Base-by-base conservation (phyloP, 2,329 filamentous ascomycete species). In the Neonectria magnoliae region DNA sequence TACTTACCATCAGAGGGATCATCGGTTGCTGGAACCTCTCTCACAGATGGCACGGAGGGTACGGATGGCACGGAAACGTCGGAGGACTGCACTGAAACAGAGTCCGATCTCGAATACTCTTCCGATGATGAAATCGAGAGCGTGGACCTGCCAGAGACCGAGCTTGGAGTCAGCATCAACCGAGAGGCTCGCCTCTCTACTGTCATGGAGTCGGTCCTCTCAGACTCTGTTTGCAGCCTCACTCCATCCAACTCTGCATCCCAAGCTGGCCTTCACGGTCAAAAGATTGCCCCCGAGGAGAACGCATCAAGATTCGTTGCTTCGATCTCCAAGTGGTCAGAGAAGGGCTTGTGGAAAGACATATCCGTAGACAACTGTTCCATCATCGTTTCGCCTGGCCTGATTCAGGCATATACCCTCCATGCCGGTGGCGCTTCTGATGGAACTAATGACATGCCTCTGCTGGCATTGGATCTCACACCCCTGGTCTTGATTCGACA, bases 401-500 rank as follows among this genome's bases (percentile, higher is more conserved):
- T 88, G 20, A 85, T 91, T 57, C 87, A 90, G 71, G 86, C 84
- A 2, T 88, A 84, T 68, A 77, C 83, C 31, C 75, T 83, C 75
- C 71, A 70, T 41, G 65, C 61, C 70, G 77, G 66, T 78, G 76
- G 60, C 78, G 70, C 63, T 52, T 25, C 72, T 66, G 47, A 64
- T 29, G 57, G 65, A 62, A 73, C 78, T 65, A 74, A 78, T 11
- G 76, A 78, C 36, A 79, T 82, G 38, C 87, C 87, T 4, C 77
- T 90, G 20, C 81, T 91, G 47, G 92, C 91, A 6, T 87, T 98
- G 36, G 93, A 97, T 75, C 88, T 99, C 45, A 98, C 95, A 0
- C 96, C 96, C 1, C 84, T 97, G 41, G 95, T 98, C 8, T 91
- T 94, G 70, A 90, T 98, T 66, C 89, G 95, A 67, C 91, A 95